Base-by-base conservation (phyloP, 495 filamentous ascomycete species). In the Pyrenopolyporus hunteri region DNA sequence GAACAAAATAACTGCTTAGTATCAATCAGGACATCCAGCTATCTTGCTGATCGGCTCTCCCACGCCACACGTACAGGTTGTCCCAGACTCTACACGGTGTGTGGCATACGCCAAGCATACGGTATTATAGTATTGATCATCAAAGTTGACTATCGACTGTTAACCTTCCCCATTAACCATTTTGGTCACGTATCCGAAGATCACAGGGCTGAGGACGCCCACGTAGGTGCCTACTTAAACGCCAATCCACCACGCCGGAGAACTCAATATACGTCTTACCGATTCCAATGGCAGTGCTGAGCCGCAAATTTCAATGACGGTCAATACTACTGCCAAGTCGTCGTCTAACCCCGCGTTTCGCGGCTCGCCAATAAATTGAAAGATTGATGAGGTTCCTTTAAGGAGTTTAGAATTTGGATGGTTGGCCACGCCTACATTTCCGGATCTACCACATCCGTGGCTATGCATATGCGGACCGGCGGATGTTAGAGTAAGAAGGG, bases 371-470 rank as follows among this genome's bases (percentile, higher is more conserved):
- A 47, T 40, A 26, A 40, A 55, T 44, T 37, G 31, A 43, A 10
- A 57, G 32, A 11, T 42, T 40, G 1, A 13, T 20, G 14, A 33
- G 11, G 17, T 20, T 14, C 37, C 31, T 51, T 57, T 25, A n/a
- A 48, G 20, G 35, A 37, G 31, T 31, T 26, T 26, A 37, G 25
- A 26, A 28, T 22, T n/a, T 42, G 11, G 3, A 39, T 25, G 22
- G 42, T 59, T 49, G 49, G 61, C 13, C 42, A 55, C 43, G 8
- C 43, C 46, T 48, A 29, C 36, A 26, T 54, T 55, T 59, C 42
- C 20, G 39, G 20, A 44, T 64, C 17, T 42, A 23, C 35, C 29
- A 11, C 32, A 44, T 64, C n/a, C 17, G 53, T 47, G 43, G 35
- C 26, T 37, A 22, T 59, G 62, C 62, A 56, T 45, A 59, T 48